Evolutionary conservation across 2,329 filamentous ascomycete species (phyloP), one percentile per base, ranked within the genome.

Genomic region (Purpureocillium takamizusanense): DNA sequence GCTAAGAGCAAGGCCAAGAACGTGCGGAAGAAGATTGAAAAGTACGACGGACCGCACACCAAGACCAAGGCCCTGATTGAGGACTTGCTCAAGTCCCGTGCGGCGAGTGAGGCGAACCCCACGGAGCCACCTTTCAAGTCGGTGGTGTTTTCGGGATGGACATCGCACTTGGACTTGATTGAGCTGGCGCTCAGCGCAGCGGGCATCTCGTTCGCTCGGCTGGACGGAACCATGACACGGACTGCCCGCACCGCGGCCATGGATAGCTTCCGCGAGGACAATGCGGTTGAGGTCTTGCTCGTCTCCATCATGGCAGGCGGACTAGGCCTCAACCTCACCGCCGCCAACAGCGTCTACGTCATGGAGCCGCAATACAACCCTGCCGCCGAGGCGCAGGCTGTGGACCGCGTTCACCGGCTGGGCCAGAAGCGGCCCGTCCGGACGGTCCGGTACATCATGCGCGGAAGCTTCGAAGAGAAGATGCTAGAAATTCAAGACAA

Each of bases 311-410:
- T 82, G 54, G 90, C 90, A 0, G 92, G 90, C 46, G 90, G 92
- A 14, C 75, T 95, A 13, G 90, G 90, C 12, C 78, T 97, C 30
- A 97, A 97, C 55, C 67, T 97, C 39, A 95, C 89, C 0, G 72
- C 85, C 0, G 90, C 83, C 25, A 92, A 81, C 55, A 83, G 77
- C 39, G 90, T 94, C 12, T 97, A 92, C 57, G 84, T 97, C 51
- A 97, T 98, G 90, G 92, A 98, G 58, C 92, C 92, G 5, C 89
- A 95, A 55, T 98, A 90, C 66, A 98, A 98, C 53, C 92, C 92
- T 0, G 89, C 88, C 0, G 87, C 89, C 0, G 90, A 98, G 60
- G 86, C 88, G 5, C 92, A 98, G 62, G 92, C 92, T 2, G 75
- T 97, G 7, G 92, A 97, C 57, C 86, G 92, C 23, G 86, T 98